Base-by-base conservation (phyloP, 164 flowering plant genomes). In the Malania oleifera region DNA sequence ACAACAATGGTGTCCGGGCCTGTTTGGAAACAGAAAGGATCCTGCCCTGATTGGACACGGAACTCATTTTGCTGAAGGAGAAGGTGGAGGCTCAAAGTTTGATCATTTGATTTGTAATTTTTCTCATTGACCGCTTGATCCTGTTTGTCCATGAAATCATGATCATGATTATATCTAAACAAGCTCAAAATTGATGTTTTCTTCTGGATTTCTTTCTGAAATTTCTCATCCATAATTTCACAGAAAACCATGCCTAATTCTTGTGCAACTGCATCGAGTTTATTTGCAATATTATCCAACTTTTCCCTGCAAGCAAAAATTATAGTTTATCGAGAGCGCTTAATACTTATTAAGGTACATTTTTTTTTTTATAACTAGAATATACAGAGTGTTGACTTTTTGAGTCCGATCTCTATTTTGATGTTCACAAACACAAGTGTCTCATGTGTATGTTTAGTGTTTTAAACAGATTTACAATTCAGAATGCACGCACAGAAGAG, bases 181-280 rank as follows among this genome's bases (percentile, higher is more conserved):
- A 79, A 13, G 57, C 72, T 61, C 5, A 81, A 45, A 37, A 63
- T 35, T 2, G 77, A 35, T 28, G 58, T 63, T 38, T 24, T 56
- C 37, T 54, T 58, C 15, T 44, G 25, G 6, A 23, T 59, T 60
- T 28, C 37, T n/a, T 56, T 25, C 37, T 19, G 37, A 10, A 7
- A 3, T 34, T 59, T 49, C 54, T 56, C 54, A 23, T 39, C 52
- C 18, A 41, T 52, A 20, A 55, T 24, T 52, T 66, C 65, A 1
- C 54, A 53, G 5, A 83, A 61, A 15, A 81, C 44, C 39, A 54
- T 59, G 26, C 70, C 68, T 54, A 83, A 29, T 58, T 62, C 67
- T 29, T 72, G 65, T 1, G 78, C 76, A 11, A 85, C 58, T 2
- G 46, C 61, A 5, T 81, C 72, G 0, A 86, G 75, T 67, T 67